phyloP scores from a whole-genome alignment of 768 basidiomycete genomes.

The Lyophyllum atratum region DNA sequence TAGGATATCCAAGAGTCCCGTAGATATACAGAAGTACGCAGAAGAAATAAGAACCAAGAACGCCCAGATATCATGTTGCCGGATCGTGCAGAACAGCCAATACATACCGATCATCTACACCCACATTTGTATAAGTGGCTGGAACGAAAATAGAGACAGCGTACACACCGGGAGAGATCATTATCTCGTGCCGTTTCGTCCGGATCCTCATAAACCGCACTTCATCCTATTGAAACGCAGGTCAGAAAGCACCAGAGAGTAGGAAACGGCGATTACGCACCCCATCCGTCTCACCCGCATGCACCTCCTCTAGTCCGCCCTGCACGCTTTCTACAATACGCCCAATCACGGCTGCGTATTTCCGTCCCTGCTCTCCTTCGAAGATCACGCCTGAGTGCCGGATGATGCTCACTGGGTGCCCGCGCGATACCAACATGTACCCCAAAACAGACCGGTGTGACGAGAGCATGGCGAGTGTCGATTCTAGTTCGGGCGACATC shows the following conservation, averaged over 20 bases:
- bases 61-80: conserved; percentile 33
- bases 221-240: conserved; percentile 60
- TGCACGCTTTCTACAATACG: conserved; percentile 81
- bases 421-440: conserved; percentile 80
- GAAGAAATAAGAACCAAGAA: neutral
- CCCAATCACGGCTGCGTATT: conserved; percentile 71
- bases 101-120: conserved; percentile 73
- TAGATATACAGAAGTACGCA: conserved; percentile 6
- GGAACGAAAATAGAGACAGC: neutral
- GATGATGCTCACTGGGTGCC: conserved; percentile 75
- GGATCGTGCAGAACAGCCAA: conserved; percentile 86
- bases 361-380: conserved; percentile 80
- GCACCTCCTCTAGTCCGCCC: conserved; percentile 76
- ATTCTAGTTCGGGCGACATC: conserved; percentile 81
- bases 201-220: conserved; percentile 88
- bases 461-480: conserved; percentile 73
- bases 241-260: neutral
- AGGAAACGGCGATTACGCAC: conserved; percentile 13
- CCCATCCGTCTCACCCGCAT: conserved; percentile 37
- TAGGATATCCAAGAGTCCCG: conserved; percentile 10
- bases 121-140: neutral
- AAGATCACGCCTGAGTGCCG: conserved; percentile 84
- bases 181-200: conserved; percentile 88
- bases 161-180: conserved; percentile 89
- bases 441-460: conserved; percentile 85